Percentiles rank a stretch among this genome's conserved stretches.
phyloP scores from a whole-genome alignment of 148 eudicot species.

The Talinum fruticosum region DNA sequence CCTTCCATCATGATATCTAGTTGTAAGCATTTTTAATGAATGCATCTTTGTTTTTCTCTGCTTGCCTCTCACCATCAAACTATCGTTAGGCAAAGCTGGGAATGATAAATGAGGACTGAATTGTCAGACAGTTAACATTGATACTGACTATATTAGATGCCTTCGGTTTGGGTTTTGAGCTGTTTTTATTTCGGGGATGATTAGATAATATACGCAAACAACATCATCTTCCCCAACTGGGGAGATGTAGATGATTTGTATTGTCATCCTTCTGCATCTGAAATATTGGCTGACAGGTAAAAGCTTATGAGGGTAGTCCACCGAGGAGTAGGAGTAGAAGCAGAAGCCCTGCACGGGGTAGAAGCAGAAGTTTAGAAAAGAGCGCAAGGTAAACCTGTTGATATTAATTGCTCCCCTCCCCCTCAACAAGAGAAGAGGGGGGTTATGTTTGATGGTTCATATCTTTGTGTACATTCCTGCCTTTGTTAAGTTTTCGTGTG shows the following conservation, averaged over 20 bases:
- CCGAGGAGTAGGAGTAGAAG: conserved; percentile 27
- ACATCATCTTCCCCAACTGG: too few species aligned
- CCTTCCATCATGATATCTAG: not conserved
- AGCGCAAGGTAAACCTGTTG: conserved; percentile 17
- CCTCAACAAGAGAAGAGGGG: not conserved
- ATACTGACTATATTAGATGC: not conserved
- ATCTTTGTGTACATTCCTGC: not conserved
- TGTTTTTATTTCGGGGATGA: not conserved
- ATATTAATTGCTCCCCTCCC: not conserved
- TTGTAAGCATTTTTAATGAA: not conserved
- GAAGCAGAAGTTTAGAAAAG: conserved; percentile 29
- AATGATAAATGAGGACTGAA: not conserved
- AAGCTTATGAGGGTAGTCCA: conserved; percentile 29
- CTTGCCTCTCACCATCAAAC: too few species aligned
- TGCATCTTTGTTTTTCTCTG: not conserved
- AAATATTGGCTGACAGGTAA: conserved; percentile 17
- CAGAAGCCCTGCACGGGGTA: conserved; percentile 22
- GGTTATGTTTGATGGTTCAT: too few species aligned
- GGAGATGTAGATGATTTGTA: not conserved
- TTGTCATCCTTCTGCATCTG: not conserved
- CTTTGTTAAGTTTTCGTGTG: not conserved
- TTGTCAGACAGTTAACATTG: not conserved
- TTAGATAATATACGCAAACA: not conserved
- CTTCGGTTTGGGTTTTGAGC: not conserved
- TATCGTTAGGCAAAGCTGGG: not conserved